Evolutionary conservation across 73 alveolate species (phyloP).

Genomic region (Paramecium primaurelia): DNA sequence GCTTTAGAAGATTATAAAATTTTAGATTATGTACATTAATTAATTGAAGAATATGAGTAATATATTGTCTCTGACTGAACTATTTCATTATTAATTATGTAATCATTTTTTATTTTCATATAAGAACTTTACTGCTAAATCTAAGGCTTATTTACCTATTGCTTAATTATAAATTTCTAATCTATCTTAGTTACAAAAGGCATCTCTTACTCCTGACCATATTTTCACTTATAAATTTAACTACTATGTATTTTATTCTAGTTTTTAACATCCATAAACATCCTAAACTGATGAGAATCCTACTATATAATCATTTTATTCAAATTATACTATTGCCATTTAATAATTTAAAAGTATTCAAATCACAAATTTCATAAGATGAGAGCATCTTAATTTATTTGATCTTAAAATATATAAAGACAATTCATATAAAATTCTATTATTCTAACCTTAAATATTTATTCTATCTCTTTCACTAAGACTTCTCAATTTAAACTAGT

Average conservation of each 20-base stretch:
- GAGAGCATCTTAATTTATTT: too few species aligned
- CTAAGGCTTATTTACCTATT: not conserved
- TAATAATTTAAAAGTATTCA: not conserved
- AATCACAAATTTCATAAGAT: conserved; percentile 54
- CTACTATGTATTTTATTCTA: not conserved
- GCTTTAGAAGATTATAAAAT: not conserved
- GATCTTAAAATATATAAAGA: too few species aligned
- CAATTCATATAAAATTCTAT: conserved; percentile 57
- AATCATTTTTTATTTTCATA: not conserved
- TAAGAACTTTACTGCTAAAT: not conserved
- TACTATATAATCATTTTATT: conserved; percentile 30
- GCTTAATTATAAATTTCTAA: not conserved
- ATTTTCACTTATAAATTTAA: not conserved
- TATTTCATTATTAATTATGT: not conserved
- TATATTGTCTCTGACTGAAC: conserved; percentile 7
- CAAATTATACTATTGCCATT: conserved; percentile 44
- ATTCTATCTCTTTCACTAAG: not conserved
- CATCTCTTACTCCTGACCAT: conserved; percentile 34
- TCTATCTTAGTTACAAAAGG: conserved; percentile 9
- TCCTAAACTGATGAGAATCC: conserved; percentile 46
- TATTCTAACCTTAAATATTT: not conserved
- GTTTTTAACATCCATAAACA: not conserved
- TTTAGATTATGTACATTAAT: not conserved
- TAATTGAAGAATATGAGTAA: not conserved
- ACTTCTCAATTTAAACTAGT: too few species aligned